phyloP scores from a whole-genome alignment of 805 yeast genomes.

The Hemisphaericaspora nanyangensis region DNA sequence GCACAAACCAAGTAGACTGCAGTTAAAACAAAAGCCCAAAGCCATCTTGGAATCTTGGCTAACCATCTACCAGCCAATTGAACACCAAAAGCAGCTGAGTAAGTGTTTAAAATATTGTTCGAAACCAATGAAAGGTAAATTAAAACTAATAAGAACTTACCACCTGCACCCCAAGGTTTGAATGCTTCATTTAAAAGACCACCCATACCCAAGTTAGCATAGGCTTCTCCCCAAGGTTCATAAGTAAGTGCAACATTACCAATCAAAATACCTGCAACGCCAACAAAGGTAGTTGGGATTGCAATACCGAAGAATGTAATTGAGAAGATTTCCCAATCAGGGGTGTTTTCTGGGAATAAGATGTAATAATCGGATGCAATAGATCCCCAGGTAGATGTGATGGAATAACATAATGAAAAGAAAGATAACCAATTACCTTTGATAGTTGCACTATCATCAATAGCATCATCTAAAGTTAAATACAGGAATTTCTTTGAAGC shows the following conservation, averaged over 20 bases:
- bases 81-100: conserved; percentile 76
- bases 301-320: conserved; percentile 65
- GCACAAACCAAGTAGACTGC: conserved; percentile 66
- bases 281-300: conserved; percentile 74
- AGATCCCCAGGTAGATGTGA: conserved; percentile 87
- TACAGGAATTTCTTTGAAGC: conserved; percentile 46
- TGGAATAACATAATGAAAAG: conserved; percentile 70
- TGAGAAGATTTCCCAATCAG: conserved; percentile 49
- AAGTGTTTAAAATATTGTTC: conserved; percentile 76
- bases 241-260: conserved; percentile 62
- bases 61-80: conserved; percentile 57
- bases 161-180: conserved; percentile 71
- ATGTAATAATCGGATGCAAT: conserved; percentile 83
- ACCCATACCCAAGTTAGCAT: conserved; percentile 63
- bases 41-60: conserved; percentile 72
- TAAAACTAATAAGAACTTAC: conserved; percentile 68
- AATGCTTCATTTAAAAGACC: conserved; percentile 67
- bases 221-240: conserved; percentile 55
- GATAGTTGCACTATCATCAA: conserved; percentile 35
- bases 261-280: conserved; percentile 65
- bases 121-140: conserved; percentile 74
- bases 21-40: conserved; percentile 64
- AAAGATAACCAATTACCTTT: conserved; percentile 70
- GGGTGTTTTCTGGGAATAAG: conserved; percentile 69
- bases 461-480: conserved; percentile 21